Base-by-base conservation (phyloP, 1,284 basidiomycete species). In the Trichosporon coremiiforme region DNA sequence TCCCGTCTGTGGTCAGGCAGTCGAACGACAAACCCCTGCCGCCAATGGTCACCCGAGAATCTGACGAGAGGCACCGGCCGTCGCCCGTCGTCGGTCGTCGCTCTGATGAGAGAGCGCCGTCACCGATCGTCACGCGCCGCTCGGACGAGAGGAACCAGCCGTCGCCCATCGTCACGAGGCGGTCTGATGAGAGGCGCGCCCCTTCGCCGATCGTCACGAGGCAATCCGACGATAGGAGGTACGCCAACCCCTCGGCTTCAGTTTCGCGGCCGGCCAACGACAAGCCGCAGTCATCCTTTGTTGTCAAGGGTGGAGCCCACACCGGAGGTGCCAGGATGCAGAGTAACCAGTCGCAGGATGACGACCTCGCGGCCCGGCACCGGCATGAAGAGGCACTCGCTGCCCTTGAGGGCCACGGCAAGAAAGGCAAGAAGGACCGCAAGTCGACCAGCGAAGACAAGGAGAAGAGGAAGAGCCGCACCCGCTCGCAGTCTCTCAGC, bases 381-480 rank as follows among this genome's bases (percentile, higher is more conserved):
- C 20, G 57, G 57, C 57, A 62, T 12, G 57, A 31, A 0, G 57
- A 62, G 31, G 57, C 57, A 6, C 57, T 62, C 15, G 57, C 57
- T 9, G 57, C 57, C 8, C 57, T 62, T 6, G 57, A 62, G n/a
- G 57, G 57, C 7, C 57, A 62, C 57, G 57, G 57, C 31, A 45
- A 45, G 41, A 65, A 64, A 20, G 12, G 20, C 47, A 57, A 45
- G 50, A 41, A 65, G n/a, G 62, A 41, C 15, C 33, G 35, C 8
- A 38, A 67, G 38, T 8, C 50, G 20, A 25, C 50, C 50, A 50
- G 57, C 31, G 22, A 35, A 22, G 25, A 60, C 13, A 63, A 50
- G 33, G 33, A 66, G 64, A 45, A 67, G 35, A 64, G 64, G 53
- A n/a, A 64, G 38, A 22, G 33, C 50, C 68, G 65, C 63, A 67